Base-by-base conservation (phyloP, 164 flowering plant genomes). In the Brasenia schreberi region DNA sequence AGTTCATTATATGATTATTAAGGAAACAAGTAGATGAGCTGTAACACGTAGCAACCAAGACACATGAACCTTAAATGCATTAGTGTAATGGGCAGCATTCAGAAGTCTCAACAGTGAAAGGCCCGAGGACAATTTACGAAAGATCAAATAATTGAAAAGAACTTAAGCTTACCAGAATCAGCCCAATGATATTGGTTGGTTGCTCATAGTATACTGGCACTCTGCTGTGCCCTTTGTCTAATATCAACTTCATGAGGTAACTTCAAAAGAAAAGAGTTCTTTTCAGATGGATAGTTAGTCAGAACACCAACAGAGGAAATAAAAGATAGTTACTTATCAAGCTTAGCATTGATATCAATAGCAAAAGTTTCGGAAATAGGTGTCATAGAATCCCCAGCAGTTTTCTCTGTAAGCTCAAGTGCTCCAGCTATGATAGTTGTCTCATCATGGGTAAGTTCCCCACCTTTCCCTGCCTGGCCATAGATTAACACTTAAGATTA, bases 401-500 rank as follows among this genome's bases (percentile, higher is more conserved):
- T 89, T 78, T 94, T 94, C 72, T 81, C 94, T 17, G 82, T 67
- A 53, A 94, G 90, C 76, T 88, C 93, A 49, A 94, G 86, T 63
- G 99, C 99, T 66, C 99, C 99, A 61, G 97, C 90, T 75, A 94
- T 94, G 67, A 94, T 94, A 61, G 99, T 92, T 63, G 99, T 95
- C 79, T 95, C 97, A 71, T 92, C 96, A 75, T 84, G 97, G 39
- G 97, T 91, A 74, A 94, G 79, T 71, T 94, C 99, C 63, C 99
- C 99, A 69, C 99, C 99, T 82, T 94, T 94, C 73, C 99, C 99
- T 66, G 98, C 98, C 98, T 94, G 73, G 56, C 69, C 19, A 67
- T 64, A 63, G 68, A 27, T 49, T 42, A 70, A 63, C 18, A 33
- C 39, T 33, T 33, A 1, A 33, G 39, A 12, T 49, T 49, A 49